Evolutionary conservation across 2,329 filamentous ascomycete genomes (phyloP).

Genomic region (Capronia epimyces): DNA sequence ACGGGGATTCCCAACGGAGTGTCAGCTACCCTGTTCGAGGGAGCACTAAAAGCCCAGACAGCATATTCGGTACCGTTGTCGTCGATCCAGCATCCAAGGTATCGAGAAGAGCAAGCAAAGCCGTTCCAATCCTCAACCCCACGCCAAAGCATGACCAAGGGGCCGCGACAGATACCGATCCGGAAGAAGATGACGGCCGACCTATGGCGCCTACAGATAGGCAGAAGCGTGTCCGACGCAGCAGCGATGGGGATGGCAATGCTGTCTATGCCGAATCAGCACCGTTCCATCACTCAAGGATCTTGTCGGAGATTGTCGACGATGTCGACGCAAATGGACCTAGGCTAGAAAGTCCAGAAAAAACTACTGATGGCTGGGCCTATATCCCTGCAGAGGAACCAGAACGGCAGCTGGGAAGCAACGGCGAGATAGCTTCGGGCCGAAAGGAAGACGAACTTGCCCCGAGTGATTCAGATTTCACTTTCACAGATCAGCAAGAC

Average conservation of each 20-base stretch:
- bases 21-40: constrained; percentile 26
- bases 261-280: constrained; percentile 62
- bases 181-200: constrained; percentile 54
- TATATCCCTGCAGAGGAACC: constrained; percentile 28
- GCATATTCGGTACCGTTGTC: constrained; percentile 65
- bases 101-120: constrained; percentile 62
- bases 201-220: constrained; percentile 60
- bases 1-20: constrained; percentile 30
- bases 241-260: constrained; percentile 64
- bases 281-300: constrained; percentile 29
- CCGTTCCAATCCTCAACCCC: constrained; percentile 64
- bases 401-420: constrained; percentile 35
- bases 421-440: constrained; percentile 34
- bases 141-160: constrained; percentile 13
- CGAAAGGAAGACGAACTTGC: constrained; percentile 35
- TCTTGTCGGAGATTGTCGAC: constrained; percentile 20
- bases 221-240: constrained; percentile 63
- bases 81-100: constrained; percentile 60
- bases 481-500: constrained; percentile 49
- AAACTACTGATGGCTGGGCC: constrained; percentile 26
- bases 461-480: constrained; percentile 49
- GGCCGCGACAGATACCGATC: constrained; percentile 36
- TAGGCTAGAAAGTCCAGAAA: constrained; percentile 10
- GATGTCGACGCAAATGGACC: constrained; percentile 13
- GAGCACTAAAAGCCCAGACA: constrained; percentile 25